Evolutionary conservation across 176 grass and related monocot genomes (phyloP).

Genomic region (Musa acuminata): DNA sequence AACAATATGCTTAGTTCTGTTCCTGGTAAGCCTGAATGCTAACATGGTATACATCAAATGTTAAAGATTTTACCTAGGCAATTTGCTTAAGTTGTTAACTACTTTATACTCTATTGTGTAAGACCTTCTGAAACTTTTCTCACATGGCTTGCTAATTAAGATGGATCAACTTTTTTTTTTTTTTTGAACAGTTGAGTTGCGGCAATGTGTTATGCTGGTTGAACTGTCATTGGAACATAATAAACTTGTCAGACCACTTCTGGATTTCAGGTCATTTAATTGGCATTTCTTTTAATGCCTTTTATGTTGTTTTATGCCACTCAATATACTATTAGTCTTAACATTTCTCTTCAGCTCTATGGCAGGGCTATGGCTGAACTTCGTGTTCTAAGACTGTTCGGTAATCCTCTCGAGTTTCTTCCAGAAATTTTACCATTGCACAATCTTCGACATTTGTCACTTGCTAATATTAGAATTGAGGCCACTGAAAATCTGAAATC

Average conservation of each 20-base stretch:
- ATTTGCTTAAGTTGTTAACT: not conserved
- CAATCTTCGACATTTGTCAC: constrained; percentile 85
- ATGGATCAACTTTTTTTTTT: not conserved
- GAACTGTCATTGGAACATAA: constrained; percentile 93
- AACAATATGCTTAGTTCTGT: constrained; percentile 91
- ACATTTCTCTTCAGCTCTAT: constrained; percentile 39
- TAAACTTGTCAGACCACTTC: constrained; percentile 82
- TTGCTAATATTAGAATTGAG: constrained; percentile 98
- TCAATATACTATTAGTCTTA: constrained; percentile 34
- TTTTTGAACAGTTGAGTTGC: constrained; percentile 58
- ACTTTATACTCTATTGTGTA: not conserved
- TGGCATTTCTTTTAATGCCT: constrained; percentile 16
- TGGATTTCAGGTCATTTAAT: constrained; percentile 96
- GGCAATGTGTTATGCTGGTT: constrained; percentile 79
- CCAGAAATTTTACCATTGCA: constrained; percentile 92
- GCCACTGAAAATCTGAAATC: constrained; percentile 84
- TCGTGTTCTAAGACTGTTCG: constrained; percentile 78
- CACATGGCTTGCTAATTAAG: no score
- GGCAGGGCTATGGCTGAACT: constrained; percentile 90
- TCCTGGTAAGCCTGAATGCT: constrained; percentile 50
- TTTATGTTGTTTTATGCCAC: constrained; percentile 17
- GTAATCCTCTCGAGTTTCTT: constrained; percentile 96
- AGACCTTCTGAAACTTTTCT: not conserved
- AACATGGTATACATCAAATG: not conserved
- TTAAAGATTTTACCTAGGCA: not conserved